Evolutionary conservation across 148 eudicot genomes (phyloP).

Genomic region (Euryodendron excelsum): DNA sequence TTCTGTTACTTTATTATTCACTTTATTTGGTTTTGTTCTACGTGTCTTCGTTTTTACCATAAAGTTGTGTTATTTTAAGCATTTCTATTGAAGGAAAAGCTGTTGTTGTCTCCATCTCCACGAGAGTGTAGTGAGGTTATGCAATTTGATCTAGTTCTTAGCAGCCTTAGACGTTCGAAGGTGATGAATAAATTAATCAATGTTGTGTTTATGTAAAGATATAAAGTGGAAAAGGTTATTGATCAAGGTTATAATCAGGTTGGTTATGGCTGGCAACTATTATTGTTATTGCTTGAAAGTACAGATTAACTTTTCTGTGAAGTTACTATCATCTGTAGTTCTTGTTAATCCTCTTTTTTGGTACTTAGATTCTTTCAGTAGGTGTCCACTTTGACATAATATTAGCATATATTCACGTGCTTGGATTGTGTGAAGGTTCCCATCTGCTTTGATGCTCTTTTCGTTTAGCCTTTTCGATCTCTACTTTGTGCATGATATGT

Average conservation of each 20-base stretch:
- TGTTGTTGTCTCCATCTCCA: constrained; percentile 21
- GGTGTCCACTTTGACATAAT: constrained; percentile 29
- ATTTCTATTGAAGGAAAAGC: constrained; percentile 33
- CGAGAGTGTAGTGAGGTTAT: too few relatives aligned
- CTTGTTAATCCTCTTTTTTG: constrained; percentile 21
- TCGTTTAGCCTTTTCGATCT: constrained; percentile 14
- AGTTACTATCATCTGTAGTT: constrained; percentile 15
- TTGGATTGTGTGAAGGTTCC: constrained; percentile 15
- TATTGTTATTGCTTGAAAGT: constrained; percentile 44
- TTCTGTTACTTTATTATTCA: not conserved
- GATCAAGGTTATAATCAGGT: constrained; percentile 22
- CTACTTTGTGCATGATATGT: constrained; percentile 13
- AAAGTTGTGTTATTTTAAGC: constrained; percentile 24
- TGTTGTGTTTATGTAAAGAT: too few relatives aligned
- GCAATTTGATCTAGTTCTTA: too few relatives aligned
- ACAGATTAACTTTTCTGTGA: constrained; percentile 51
- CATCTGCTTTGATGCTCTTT: constrained; percentile 19
- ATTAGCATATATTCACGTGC: constrained; percentile 49
- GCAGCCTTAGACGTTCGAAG: constrained; percentile 22
- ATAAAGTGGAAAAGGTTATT: constrained; percentile 22
- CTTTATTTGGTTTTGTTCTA: constrained; percentile 1
- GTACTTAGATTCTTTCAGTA: constrained; percentile 27
- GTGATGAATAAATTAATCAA: constrained; percentile 11
- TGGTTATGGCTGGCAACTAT: constrained; percentile 34
- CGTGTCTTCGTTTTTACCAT: not conserved